Conservation (phyloP, 768 basidiomycete genomes). For the Cantharellus anzutake region DNA sequence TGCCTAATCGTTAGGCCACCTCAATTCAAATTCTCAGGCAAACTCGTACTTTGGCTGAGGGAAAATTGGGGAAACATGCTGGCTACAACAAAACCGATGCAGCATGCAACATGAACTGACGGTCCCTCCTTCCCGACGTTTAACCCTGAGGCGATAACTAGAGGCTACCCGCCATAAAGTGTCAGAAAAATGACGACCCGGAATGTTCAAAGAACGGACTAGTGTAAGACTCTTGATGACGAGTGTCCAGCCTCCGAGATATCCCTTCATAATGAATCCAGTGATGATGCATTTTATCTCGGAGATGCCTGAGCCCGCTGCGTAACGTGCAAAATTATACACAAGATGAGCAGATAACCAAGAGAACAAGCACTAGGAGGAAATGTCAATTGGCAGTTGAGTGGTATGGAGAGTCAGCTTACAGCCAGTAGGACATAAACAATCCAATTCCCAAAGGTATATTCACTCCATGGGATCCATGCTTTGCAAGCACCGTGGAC, state of each 20-base stretch:
- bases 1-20: neutral
- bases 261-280: constrained; percentile 95
- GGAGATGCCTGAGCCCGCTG: constrained; percentile 94
- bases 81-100: constrained; percentile 81
- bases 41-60: constrained; percentile 60
- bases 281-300: constrained; percentile 97
- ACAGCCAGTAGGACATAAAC: constrained; percentile 85
- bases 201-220: constrained; percentile 27
- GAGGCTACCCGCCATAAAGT: constrained; percentile 36
- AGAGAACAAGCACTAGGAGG: constrained; percentile 49
- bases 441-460: constrained; percentile 54
- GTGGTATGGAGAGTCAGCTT: constrained; percentile 16
- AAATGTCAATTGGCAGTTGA: constrained; percentile 1
- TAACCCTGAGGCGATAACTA: constrained; percentile 91
- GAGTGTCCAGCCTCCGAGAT: constrained; percentile 75
- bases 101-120: constrained; percentile 92
- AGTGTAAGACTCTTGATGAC: constrained; percentile 86
- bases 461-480: constrained; percentile 79
- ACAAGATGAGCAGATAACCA: constrained; percentile 83
- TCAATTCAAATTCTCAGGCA: neutral
- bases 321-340: constrained; percentile 74
- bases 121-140: constrained; percentile 98
- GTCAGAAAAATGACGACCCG: neutral
- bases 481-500: constrained; percentile 69
- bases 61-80: constrained; percentile 65